Evolutionary conservation across 768 basidiomycete species (phyloP).

Genomic region (Atractiella rhizophila): DNA sequence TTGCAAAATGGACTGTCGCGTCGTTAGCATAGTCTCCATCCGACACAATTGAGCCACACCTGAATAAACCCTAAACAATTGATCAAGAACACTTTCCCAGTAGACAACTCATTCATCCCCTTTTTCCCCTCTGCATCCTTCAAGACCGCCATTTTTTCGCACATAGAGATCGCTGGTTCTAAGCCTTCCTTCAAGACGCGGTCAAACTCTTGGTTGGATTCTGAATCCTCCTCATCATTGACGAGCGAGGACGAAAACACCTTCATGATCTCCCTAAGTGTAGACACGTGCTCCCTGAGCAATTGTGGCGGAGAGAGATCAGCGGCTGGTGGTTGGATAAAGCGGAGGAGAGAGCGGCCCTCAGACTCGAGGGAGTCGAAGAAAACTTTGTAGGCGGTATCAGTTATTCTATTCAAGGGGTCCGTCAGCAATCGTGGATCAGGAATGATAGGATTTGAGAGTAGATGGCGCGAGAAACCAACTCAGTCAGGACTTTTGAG

Average conservation of each 20-base stretch:
- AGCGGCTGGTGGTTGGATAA: slow-evolving; percentile 29
- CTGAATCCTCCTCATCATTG: slow-evolving; percentile 30
- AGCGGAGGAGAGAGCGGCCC: slow-evolving; percentile 34
- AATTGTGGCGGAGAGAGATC: slow-evolving; percentile 52
- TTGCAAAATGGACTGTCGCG: slow-evolving; percentile 40
- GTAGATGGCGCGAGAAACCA: slow-evolving; percentile 16
- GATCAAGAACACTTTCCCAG: slow-evolving; percentile 55
- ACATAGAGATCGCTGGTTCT: slow-evolving; percentile 59
- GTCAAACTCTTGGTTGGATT: slow-evolving; percentile 26
- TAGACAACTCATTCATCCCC: too few species aligned
- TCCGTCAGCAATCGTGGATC: background rate
- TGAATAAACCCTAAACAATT: slow-evolving; percentile 65
- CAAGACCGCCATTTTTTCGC: slow-evolving; percentile 35
- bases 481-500: slow-evolving; percentile 57
- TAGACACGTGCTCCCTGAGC: slow-evolving; percentile 57
- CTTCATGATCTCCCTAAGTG: slow-evolving; percentile 62
- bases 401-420: slow-evolving; percentile 39
- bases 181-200: slow-evolving; percentile 58
- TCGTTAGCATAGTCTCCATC: slow-evolving; percentile 5
- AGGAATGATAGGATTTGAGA: background rate
- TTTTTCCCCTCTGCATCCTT: slow-evolving; percentile 43
- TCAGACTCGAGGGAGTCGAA: slow-evolving; percentile 67
- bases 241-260: slow-evolving; percentile 71
- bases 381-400: slow-evolving; percentile 55
- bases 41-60: slow-evolving; percentile 25